These are phyloP conservation scores for Glycine latifolia DNA, from an alignment of 306 rosid species.

Conservation along the genomic window DNA sequence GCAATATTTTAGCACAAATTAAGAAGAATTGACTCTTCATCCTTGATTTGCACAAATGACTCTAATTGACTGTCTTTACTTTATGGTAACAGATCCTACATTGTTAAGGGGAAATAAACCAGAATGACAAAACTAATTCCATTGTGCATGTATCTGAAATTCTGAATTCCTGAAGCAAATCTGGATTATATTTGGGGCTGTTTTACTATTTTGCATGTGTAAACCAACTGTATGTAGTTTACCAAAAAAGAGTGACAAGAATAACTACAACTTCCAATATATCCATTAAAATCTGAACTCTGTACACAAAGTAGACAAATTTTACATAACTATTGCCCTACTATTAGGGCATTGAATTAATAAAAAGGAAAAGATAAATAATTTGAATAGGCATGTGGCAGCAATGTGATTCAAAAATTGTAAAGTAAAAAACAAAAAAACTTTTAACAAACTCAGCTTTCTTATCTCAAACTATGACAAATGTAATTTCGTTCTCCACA, in stretches of 20 bases:
- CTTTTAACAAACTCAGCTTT: neutral
- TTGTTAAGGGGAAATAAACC: neutral
- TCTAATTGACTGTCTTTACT: too few species aligned
- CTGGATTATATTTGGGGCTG: neutral
- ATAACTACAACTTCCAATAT: neutral
- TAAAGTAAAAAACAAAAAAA: neutral
- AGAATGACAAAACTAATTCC: constrained; percentile 5
- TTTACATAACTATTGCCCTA: constrained; percentile 8
- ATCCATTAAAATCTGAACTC: constrained; percentile 8
- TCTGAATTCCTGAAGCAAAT: too few species aligned
- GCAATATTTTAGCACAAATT: too few species aligned
- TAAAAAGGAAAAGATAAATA: constrained; percentile 24
- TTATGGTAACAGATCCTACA: too few species aligned
- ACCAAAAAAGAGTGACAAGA: neutral
- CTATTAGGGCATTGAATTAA: constrained; percentile 21
- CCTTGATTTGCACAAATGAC: too few species aligned
- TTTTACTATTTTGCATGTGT: neutral
- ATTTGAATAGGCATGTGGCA: neutral
- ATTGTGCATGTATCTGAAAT: neutral
- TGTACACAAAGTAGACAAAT: constrained; percentile 22
- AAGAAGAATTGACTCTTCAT: too few species aligned
- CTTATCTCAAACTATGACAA: constrained; percentile 39
- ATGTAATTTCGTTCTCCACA: constrained; percentile 84
- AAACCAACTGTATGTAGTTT: neutral
- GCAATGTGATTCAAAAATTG: constrained; percentile 21